phyloP scores from a whole-genome alignment of 1,139 yeast genomes.

The Wickerhamomyces sp. region DNA sequence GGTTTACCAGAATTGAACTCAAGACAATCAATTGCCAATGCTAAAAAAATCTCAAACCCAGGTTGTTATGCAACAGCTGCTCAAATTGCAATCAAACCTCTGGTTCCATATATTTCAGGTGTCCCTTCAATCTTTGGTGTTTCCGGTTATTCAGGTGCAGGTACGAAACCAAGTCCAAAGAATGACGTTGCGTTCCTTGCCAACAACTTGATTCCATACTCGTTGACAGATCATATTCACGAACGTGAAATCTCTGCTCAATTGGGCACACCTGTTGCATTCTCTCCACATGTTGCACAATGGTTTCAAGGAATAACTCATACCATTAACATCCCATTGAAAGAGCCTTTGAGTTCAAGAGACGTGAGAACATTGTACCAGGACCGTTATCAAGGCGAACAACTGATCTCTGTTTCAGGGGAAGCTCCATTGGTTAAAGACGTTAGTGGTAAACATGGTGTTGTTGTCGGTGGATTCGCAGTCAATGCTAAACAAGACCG shows the following conservation, averaged over 20 bases:
- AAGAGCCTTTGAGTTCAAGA: constrained; percentile 65
- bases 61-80: constrained; percentile 99
- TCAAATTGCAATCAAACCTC: constrained; percentile 87
- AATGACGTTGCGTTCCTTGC: constrained; percentile 71
- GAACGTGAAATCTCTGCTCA: constrained; percentile 87
- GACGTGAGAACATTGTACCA: constrained; percentile 83
- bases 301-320: constrained; percentile 99
- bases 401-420: constrained; percentile 76
- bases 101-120: constrained; percentile 57
- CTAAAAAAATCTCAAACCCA: constrained; percentile 88
- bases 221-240: constrained; percentile 93
- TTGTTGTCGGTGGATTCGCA: constrained; percentile 92
- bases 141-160: constrained; percentile 98
- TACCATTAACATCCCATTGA: constrained; percentile 86
- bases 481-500: constrained; percentile 85
- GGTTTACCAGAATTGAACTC: constrained; percentile 82
- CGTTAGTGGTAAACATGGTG: constrained; percentile 90
- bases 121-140: constrained; percentile 89
- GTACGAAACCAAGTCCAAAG: constrained; percentile 96
- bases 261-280: constrained; percentile 75
- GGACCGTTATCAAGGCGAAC: constrained; percentile 85
- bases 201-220: constrained; percentile 89
- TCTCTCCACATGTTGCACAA: constrained; percentile 96
- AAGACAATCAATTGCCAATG: constrained; percentile 61
- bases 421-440: constrained; percentile 92